A percentile compares a stretch with the other conserved stretches of the same genome.
Evolutionary conservation across 2,329 filamentous ascomycete species (phyloP).

Genomic region (Trichoderma simmonsii): DNA sequence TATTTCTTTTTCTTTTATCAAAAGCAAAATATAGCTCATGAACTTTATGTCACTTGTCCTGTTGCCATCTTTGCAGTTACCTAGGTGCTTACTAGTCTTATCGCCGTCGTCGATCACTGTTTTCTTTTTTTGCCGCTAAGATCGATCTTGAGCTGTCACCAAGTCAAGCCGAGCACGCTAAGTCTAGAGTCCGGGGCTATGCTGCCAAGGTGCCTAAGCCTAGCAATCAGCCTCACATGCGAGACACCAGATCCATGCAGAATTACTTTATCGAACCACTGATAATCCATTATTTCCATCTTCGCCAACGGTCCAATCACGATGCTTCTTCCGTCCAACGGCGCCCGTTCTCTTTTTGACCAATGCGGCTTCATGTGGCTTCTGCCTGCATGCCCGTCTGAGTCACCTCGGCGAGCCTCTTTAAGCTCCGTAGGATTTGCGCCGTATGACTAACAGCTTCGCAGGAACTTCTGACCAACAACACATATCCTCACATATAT

Average conservation of each 20-base stretch:
- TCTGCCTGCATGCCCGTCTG: constrained; percentile 7
- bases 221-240: neutral
- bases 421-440: neutral
- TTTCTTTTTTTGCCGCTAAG: neutral
- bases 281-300: neutral
- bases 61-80: neutral
- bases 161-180: neutral
- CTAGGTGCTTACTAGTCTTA: neutral
- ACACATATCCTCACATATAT: neutral
- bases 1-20: neutral
- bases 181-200: neutral
- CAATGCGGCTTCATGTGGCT: neutral
- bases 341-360: neutral
- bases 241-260: neutral
- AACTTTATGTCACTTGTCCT: neutral
- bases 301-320: neutral
- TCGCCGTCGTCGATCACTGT: neutral
- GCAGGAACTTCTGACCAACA: neutral
- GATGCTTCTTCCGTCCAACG: neutral
- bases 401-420: constrained; percentile 1
- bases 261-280: neutral
- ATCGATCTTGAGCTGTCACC: neutral
- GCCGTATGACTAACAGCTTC: neutral
- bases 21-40: neutral
- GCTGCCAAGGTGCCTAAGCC: neutral